Percentiles rank a stretch among this genome's conserved stretches.
These are phyloP conservation scores for Kwoniella sp. DNA, from an alignment of 768 basidiomycete species.

Conservation along the genomic window DNA sequence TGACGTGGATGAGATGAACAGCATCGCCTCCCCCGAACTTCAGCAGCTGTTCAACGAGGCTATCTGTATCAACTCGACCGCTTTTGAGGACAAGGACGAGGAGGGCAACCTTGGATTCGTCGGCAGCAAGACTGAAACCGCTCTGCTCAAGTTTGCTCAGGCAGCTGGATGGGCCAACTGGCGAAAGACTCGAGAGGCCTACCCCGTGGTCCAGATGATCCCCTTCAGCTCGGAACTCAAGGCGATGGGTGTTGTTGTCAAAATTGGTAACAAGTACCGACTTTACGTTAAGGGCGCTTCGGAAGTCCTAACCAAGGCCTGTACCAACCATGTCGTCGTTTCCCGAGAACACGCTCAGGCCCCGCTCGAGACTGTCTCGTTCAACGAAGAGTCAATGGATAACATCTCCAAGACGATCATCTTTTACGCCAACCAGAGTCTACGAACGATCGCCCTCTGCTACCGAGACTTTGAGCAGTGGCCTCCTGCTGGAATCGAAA, in stretches of 20 bases:
- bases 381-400: conserved; percentile 65
- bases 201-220: conserved; percentile 72
- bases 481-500: conserved; percentile 59
- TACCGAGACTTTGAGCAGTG: conserved; percentile 81
- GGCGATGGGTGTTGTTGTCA: conserved; percentile 86
- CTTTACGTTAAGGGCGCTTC: conserved; percentile 88
- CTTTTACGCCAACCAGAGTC: conserved; percentile 93
- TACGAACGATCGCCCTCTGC: conserved; percentile 89
- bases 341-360: conserved; percentile 27
- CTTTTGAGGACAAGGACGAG: conserved; percentile 71
- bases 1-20: conserved; percentile 68
- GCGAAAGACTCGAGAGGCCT: conserved; percentile 60
- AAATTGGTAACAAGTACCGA: conserved; percentile 58
- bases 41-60: conserved; percentile 71
- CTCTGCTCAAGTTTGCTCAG: conserved; percentile 77
- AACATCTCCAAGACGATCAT: conserved; percentile 89
- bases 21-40: conserved; percentile 60
- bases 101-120: conserved; percentile 64
- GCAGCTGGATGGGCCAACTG: conserved; percentile 73
- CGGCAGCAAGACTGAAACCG: conserved; percentile 93
- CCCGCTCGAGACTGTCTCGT: conserved; percentile 58
- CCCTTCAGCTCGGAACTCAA: conserved; percentile 93
- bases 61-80: conserved; percentile 88
- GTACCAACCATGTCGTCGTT: conserved; percentile 69
- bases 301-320: conserved; percentile 81